Base-by-base conservation (phyloP, 768 basidiomycete species). In the Xerocomellus intermedius region DNA sequence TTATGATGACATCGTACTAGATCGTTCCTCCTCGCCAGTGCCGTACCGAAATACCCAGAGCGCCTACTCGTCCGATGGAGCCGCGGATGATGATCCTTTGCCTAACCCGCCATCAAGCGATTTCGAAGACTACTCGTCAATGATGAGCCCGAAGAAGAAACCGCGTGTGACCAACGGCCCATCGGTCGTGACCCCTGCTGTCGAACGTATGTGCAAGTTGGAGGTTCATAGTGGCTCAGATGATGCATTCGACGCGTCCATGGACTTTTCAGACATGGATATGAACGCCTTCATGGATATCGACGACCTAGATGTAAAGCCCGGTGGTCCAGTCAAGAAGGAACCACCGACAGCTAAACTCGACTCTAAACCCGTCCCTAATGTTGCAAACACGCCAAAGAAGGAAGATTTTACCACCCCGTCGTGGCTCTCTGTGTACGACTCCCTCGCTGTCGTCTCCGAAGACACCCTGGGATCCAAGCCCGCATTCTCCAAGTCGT, bases 401-500 rank as follows among this genome's bases (percentile, higher is more conserved):
- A 75, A 79, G 61, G 82, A 81, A 41, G 64, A 75, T 5, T 75
- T 81, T 32, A 62, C 68, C 0, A 73, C 77, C 30, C 83, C 86
- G 0, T 74, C 83, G 0, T 92, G 91, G 90, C 75, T 90, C 14
- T 82, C 86, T 12, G 78, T 90, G 5, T 89, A 91, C 56, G 86
- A 91, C 59, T 82, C 87, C 5, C 78, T 91, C 4, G 75, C 77
- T 1, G 84, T 90, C 24, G 75, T 80, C 13, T 70, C 80, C 5
- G 78, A 84, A 26, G 89, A 90, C 21, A 74, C 78, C 1, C 71
- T 89, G 26, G 88, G 86, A 21, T 67, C 67, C 44, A 62, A 71
- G 24, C 61, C 67, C 7, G 14, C 76, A 74, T 24, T 70, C 8
- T 79, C 47, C 56, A 77, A 46, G 66, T 64, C 66, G 66, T 71